Evolutionary conservation across 768 basidiomycete species (phyloP).

Genomic region (Lentinula detonsa): DNA sequence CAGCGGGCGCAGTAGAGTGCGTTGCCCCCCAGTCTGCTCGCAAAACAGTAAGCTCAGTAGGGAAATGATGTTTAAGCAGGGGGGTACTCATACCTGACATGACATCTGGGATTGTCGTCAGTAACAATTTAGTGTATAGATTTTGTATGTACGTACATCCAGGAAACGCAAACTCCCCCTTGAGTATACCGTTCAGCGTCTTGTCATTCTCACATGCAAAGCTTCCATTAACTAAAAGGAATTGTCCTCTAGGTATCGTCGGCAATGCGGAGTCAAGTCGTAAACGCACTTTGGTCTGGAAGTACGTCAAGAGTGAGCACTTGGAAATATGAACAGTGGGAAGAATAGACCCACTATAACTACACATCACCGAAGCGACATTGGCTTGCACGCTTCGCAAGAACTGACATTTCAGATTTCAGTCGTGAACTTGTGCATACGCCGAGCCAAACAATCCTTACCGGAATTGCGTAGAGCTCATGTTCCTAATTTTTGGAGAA

Average conservation of each 20-base stretch:
- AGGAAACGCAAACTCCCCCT: slow-evolving; percentile 62
- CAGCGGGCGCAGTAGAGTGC: slow-evolving; percentile 42
- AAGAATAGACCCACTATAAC: slow-evolving; percentile 29
- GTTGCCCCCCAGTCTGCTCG: slow-evolving; percentile 63
- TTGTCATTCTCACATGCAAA: slow-evolving; percentile 63
- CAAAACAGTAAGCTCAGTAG: not conserved
- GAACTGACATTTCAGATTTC: slow-evolving; percentile 22
- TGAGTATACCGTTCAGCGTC: slow-evolving; percentile 53
- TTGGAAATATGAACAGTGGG: not conserved
- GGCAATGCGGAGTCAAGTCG: not conserved
- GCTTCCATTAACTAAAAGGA: slow-evolving; percentile 40
- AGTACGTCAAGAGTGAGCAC: not conserved
- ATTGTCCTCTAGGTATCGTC: slow-evolving; percentile 9
- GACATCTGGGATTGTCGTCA: slow-evolving; percentile 24
- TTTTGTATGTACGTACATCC: slow-evolving; percentile 37
- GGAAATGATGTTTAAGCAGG: not conserved
- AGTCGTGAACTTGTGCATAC: not conserved
- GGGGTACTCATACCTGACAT: slow-evolving; percentile 32
- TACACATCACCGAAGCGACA: slow-evolving; percentile 64
- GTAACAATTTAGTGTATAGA: not conserved
- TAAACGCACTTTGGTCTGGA: slow-evolving; percentile 16
- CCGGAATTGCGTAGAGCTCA: slow-evolving; percentile 52
- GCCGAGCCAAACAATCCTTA: slow-evolving; percentile 14
- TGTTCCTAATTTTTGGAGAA: slow-evolving; percentile 25
- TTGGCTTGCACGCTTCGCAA: slow-evolving; percentile 58